A percentile compares a stretch with the other conserved stretches of the same genome.
Conservation (phyloP, 352 stramenopile species). For the Globisporangium spinosum region DNA sequence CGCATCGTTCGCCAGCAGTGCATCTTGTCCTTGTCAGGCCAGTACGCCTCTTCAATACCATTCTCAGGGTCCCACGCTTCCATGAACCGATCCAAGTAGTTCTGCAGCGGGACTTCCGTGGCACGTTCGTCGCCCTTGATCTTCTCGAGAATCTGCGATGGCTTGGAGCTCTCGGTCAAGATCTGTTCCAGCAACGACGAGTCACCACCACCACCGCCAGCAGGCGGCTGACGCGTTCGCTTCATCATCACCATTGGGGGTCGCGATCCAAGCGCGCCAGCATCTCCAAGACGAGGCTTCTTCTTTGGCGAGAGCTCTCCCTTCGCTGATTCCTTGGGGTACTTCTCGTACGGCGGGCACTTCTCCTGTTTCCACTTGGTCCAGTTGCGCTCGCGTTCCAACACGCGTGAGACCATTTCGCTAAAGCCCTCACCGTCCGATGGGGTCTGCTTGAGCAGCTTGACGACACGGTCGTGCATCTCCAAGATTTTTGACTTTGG, state of each 20-base stretch:
- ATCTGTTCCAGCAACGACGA: constrained; percentile 75
- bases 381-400: constrained; percentile 89
- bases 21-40: constrained; percentile 92
- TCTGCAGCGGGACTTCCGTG: constrained; percentile 57
- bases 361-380: constrained; percentile 90
- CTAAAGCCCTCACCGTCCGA: constrained; percentile 84
- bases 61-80: constrained; percentile 94
- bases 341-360: constrained; percentile 76
- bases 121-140: constrained; percentile 72
- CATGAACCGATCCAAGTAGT: constrained; percentile 88
- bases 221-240: constrained; percentile 14
- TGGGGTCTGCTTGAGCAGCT: constrained; percentile 81
- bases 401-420: constrained; percentile 82
- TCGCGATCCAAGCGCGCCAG: constrained; percentile 21
- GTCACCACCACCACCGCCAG: constrained; percentile 12
- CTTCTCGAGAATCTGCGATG: constrained; percentile 63
- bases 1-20: constrained; percentile 85
- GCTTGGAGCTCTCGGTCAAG: constrained; percentile 71
- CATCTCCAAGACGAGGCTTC: constrained; percentile 41
- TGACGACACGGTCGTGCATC: constrained; percentile 67
- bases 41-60: constrained; percentile 94
- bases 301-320: constrained; percentile 23
- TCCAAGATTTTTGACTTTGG: constrained; percentile 59
- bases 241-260: constrained; percentile 19
- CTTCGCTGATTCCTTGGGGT: constrained; percentile 17